Evolutionary conservation across 2,329 filamentous ascomycete genomes (phyloP), one percentile per base, ranked within the genome.

Genomic region (Cercospora nicotianae): DNA sequence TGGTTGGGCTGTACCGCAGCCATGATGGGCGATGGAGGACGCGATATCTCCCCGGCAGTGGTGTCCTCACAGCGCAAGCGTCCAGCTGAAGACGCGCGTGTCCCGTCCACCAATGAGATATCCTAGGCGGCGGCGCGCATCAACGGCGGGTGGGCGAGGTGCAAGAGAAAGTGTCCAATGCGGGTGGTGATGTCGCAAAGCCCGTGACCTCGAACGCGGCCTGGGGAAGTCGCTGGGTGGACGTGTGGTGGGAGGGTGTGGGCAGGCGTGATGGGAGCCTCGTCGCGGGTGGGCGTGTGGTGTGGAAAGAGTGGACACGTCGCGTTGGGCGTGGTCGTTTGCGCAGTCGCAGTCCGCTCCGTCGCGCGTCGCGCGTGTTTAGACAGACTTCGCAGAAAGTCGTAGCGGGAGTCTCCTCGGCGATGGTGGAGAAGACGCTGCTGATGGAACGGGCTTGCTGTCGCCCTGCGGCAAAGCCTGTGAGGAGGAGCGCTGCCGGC

Each of bases 1-100:
- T 75, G 73, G 26, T 73, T 66, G 48, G 71, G 69, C 67, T 76
- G 74, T 42, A 75, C 73, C 10, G 74, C 73, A 62, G 74, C 74
- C 74, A 76, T 76, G 45, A 60, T 72, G 69, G 53, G 60, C 57
- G 63, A 63, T 65, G 20, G 39, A 39, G 64, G 30, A 63, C 55
- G 58, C 42, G 42, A 66, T 72, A 64, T 69, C 65, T 48, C 48
- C 39, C 16, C 30, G 18, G 31, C 18, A 31, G 6, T 64, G 61
- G 63, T 60, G 51, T 60, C 64, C 63, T 62, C 65, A 53, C 64
- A 48, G 64, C 66, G 68, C 68, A 64, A 62, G 45, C 62, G 66
- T 61, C 51, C 62, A 64, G 63, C 60, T 65, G 61, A 64, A 65
- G 71, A 68, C 66, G 65, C 69, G 71, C 71, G 70, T 67, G 65